Base-by-base conservation (phyloP, 495 filamentous ascomycete genomes). In the Trichoderma erinaceum region DNA sequence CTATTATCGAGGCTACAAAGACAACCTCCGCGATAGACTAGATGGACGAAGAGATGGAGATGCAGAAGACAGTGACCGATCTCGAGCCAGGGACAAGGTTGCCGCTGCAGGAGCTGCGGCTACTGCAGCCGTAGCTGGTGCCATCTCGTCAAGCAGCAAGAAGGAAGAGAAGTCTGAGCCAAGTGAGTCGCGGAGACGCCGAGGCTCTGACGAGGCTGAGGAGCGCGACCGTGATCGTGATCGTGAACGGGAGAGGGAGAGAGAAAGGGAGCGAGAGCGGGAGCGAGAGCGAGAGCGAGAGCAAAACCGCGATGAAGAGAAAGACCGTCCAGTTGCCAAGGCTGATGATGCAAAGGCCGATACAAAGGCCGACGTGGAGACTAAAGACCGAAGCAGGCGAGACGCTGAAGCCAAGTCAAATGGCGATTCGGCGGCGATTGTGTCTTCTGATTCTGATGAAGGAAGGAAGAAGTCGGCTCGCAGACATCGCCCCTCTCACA, bases 121-220 rank as follows among this genome's bases (percentile, higher is more conserved):
- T 21, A 23, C 48, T 16, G 56, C 56, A 15, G 23, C 56, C n/a
- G 76, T 76, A 0, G 71, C 77, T 16, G 63, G 80, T 13, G 80
- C 77, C n/a, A 71, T 82, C 21, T 67, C 67, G 11, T 70, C 73
- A 16, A 68, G 73, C 29, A 72, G 72, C 68, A 73, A 74, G 29
- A 78, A 76, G 29, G 76, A 79, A 3, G 68, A 72, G 27, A 78
- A 77, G 65, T 73, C 67, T 10, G 65, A 64, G 32, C 64, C 69
- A 18, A 67, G 70, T 18, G 65, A 72, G 41, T 63, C 72, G 10
- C 27, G 43, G 27, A 41, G 65, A 27, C 41, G 44, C 52, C n/a
- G 68, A 27, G 29, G 23, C 7, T 21, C 65, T 46, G 65, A 65
- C 13, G 65, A 52, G 46, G 32, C 35, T 27, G 48, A 44, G 2